Evolutionary conservation across 768 basidiomycete genomes (phyloP), one percentile per base, ranked within the genome.

Genomic region (Boletus edulis): DNA sequence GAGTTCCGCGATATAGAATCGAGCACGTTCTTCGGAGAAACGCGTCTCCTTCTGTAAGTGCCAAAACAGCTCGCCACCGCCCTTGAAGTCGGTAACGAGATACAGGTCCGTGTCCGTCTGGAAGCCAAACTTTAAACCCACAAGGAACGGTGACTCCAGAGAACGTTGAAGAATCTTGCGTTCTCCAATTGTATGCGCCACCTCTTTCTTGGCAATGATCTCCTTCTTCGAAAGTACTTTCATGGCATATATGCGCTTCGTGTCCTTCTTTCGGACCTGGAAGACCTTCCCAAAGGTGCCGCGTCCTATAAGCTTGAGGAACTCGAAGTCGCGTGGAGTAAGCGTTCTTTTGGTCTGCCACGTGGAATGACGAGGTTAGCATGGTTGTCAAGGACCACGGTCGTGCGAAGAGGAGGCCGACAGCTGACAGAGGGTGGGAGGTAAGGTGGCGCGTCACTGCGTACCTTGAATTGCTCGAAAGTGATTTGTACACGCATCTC

Each of bases 161-260:
- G 91, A 94, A 29, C 89, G 83, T 67, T 98, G 96, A 34, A 98
- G 82, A 68, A 99, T 98, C 78, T 98, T 98, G 73, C 97, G 88
- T 74, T 99, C 97, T 62, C 97, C 97, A 53, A 99, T 98, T 15
- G 97, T 99, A 72, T 99, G 97, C 10, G 96, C 96, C 43, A 99
- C 94, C 72, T 99, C 97, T 74, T 98, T 98, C 80, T 98, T 98
- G 24, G 92, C 95, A 51, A 98, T 85, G 64, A 99, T 98, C 74
- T 99, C 97, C 78, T 93, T 95, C 77, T 99, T 99, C 32, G 92
- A 95, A 38, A 99, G 81, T 53, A 98, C 92, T 68, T 99, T 99
- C 96, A 99, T 98, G 49, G 97, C 97, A 76, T 98, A 99, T 75
- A 99, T 98, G 44, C 97, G 91, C 72, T 93, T 91, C 40, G 97